These are phyloP conservation scores for Hymenoscyphus fraxineus DNA, from an alignment of 2,329 filamentous ascomycete species.

Conservation along the genomic window DNA sequence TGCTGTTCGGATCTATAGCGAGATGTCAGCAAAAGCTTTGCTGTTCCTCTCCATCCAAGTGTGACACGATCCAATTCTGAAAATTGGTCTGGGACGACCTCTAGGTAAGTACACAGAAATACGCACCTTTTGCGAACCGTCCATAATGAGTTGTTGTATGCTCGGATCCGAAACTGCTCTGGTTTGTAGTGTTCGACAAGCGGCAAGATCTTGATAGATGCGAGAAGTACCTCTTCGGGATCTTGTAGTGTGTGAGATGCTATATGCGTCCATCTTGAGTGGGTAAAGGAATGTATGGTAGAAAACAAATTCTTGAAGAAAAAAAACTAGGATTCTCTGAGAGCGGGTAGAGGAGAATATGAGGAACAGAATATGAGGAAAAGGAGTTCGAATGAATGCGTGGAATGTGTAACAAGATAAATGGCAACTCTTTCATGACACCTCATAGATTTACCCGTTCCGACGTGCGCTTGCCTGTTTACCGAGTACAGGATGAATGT, in stretches of 20 bases:
- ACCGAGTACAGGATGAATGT: neutral
- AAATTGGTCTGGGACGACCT: neutral
- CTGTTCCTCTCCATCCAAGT: neutral
- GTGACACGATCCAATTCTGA: neutral
- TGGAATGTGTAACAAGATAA: neutral
- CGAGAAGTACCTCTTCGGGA: constrained; percentile 23
- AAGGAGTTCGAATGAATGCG: neutral
- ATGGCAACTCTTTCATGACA: neutral
- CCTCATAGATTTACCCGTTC: neutral
- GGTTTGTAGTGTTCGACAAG: constrained; percentile 13
- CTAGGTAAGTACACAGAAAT: neutral
- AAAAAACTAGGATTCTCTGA: neutral
- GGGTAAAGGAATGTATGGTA: neutral
- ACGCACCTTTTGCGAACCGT: constrained; percentile 17
- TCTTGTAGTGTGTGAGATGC: constrained; percentile 26
- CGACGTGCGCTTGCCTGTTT: neutral
- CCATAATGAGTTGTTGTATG: constrained; percentile 17
- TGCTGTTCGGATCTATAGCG: constrained; percentile 5
- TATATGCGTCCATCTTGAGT: constrained; percentile 20
- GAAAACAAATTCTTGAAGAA: neutral
- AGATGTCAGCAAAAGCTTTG: neutral
- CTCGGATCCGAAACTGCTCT: constrained; percentile 9
- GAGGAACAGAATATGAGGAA: neutral
- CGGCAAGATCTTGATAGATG: constrained; percentile 28
- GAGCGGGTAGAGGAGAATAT: neutral